Percentiles rank a stretch among this genome's conserved stretches.
These are phyloP conservation scores for Emmonsia crescens DNA, from an alignment of 2,329 filamentous ascomycete genomes.

Conservation along the genomic window DNA sequence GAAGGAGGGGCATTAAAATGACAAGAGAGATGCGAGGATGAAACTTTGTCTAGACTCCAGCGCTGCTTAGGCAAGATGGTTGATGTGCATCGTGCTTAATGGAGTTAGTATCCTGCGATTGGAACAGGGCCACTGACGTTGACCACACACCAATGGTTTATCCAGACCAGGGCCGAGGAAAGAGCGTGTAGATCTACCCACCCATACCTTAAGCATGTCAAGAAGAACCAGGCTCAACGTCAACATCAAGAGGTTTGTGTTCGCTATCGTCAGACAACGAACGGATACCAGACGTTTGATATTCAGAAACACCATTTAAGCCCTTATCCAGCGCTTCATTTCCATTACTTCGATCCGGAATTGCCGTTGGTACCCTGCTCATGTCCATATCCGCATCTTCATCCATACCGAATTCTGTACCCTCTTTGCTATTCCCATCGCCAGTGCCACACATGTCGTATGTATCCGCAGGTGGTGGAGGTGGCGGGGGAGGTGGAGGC, in stretches of 20 bases:
- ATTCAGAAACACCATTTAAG: neutral
- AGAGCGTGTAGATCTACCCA: neutral
- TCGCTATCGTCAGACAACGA: neutral
- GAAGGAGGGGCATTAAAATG: neutral
- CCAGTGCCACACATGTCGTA: constrained; percentile 16
- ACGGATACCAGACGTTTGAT: neutral
- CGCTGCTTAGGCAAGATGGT: neutral
- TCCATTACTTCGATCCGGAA: neutral
- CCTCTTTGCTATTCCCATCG: constrained; percentile 8
- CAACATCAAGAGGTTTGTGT: neutral
- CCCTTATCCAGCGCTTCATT: neutral
- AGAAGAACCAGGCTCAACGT: neutral
- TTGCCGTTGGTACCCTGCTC: neutral
- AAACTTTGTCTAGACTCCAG: neutral
- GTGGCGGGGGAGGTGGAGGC: constrained; percentile 21
- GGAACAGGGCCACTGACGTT: neutral
- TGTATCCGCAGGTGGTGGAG: constrained; percentile 19
- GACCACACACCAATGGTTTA: neutral
- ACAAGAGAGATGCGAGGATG: neutral
- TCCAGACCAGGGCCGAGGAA: neutral
- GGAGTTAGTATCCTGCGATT: neutral
- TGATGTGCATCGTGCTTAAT: neutral
- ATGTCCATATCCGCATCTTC: neutral
- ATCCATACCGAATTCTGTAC: constrained; percentile 5
- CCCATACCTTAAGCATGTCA: neutral